A percentile compares a stretch with the other conserved stretches of the same genome.
phyloP scores from a whole-genome alignment of 2,329 filamentous ascomycete genomes.

The Cladosporium oxysporum region DNA sequence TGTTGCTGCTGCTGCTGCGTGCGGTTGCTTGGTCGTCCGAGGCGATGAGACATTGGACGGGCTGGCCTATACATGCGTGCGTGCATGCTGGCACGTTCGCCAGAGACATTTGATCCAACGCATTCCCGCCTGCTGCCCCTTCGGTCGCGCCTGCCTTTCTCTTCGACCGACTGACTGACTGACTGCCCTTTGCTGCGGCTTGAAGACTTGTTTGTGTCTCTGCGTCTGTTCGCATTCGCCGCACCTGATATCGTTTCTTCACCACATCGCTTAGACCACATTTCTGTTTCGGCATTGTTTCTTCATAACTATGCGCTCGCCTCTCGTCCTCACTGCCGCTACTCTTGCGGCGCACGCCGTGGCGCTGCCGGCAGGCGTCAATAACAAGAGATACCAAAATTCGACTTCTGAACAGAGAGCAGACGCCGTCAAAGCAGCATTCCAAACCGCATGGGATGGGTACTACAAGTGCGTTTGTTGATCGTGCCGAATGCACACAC shows the following conservation, averaged over 20 bases:
- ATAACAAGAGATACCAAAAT: background rate
- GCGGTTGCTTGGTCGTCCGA: conserved; percentile 9
- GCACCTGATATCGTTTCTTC: background rate
- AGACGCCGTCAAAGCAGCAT: conserved; percentile 66
- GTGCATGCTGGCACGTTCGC: background rate
- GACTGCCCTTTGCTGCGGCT: background rate
- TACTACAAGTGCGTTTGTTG: conserved; percentile 28
- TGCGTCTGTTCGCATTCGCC: background rate
- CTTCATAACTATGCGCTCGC: background rate
- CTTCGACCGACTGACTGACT: background rate
- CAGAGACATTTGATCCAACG: conserved; percentile 1
- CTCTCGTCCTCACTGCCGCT: background rate
- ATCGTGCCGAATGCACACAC: background rate
- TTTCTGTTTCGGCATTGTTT: background rate
- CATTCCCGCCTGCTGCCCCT: background rate
- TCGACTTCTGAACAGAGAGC: conserved; percentile 41
- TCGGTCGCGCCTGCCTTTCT: background rate
- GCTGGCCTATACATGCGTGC: background rate
- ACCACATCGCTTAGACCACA: background rate
- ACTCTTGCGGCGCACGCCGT: background rate
- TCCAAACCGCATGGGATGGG: conserved; percentile 69
- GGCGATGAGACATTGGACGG: conserved; percentile 15
- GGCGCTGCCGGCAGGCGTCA: background rate
- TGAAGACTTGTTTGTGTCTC: background rate
- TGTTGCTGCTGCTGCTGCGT: background rate